Evolutionary conservation across 2,329 filamentous ascomycete genomes (phyloP).

Genomic region (Scedosporium apiospermum): DNA sequence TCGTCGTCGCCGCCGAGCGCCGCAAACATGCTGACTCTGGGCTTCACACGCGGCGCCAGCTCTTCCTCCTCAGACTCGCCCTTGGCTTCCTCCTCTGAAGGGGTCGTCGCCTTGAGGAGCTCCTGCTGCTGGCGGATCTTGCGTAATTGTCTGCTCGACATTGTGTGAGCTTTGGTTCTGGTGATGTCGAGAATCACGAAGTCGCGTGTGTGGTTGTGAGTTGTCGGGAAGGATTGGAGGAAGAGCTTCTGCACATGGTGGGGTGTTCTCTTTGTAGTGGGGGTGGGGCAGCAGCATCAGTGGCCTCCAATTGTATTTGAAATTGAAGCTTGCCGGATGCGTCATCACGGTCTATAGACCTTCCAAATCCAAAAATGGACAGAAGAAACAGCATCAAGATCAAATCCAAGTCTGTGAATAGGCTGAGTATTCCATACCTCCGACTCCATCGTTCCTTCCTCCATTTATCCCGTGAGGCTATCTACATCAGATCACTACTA

Average conservation of each 20-base stretch:
- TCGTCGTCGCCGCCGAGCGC: constrained; percentile 37
- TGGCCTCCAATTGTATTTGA: background rate
- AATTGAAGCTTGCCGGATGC: background rate
- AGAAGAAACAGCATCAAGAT: background rate
- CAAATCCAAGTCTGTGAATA: background rate
- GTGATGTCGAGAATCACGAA: background rate
- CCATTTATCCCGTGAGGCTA: background rate
- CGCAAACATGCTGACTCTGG: constrained; percentile 40
- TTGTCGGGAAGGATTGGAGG: background rate
- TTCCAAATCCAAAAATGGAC: background rate
- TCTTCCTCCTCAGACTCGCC: constrained; percentile 19
- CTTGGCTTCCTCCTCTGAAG: constrained; percentile 19
- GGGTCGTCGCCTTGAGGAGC: constrained; percentile 20
- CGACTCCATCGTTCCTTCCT: background rate
- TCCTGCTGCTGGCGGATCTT: constrained; percentile 43
- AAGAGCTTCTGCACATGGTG: background rate
- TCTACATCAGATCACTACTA: background rate
- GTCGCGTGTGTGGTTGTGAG: background rate
- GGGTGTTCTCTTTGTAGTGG: background rate
- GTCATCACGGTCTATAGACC: constrained; percentile 1
- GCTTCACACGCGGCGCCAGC: constrained; percentile 21
- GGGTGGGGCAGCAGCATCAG: background rate
- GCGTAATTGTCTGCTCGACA: constrained; percentile 43
- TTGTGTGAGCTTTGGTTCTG: constrained; percentile 15
- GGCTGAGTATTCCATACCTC: too few relatives aligned